Percentiles rank a stretch among this genome's conserved stretches.
These are phyloP conservation scores for Euphorbia lathyris DNA, from an alignment of 345 rosid species.

Conservation along the genomic window DNA sequence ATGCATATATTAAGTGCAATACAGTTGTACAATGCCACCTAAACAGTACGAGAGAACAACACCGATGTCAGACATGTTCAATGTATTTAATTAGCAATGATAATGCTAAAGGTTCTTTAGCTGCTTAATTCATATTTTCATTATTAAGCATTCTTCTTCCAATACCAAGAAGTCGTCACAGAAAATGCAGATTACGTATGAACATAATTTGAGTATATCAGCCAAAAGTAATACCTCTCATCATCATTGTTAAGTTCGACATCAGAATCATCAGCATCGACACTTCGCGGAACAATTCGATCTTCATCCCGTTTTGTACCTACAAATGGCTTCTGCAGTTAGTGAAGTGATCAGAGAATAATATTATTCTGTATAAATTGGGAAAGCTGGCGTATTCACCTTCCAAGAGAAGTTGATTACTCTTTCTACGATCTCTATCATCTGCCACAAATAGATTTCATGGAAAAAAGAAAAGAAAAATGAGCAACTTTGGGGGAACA, in stretches of 20 bases:
- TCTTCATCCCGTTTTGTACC: slow-evolving; percentile 88
- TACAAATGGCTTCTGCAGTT: slow-evolving; percentile 24
- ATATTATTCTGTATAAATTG: background rate
- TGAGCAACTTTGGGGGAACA: slow-evolving; percentile 3
- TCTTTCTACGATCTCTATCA: slow-evolving; percentile 84
- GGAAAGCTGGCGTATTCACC: slow-evolving; percentile 31
- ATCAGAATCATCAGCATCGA: slow-evolving; percentile 98
- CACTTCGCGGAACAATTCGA: slow-evolving; percentile 70
- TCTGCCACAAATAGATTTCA: slow-evolving; percentile 38
- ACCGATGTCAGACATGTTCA: background rate
- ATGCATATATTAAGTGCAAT: background rate
- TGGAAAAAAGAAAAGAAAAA: background rate
- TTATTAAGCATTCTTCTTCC: too few relatives aligned
- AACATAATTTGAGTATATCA: background rate
- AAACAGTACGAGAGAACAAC: background rate
- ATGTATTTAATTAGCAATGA: background rate
- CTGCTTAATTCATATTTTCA: background rate
- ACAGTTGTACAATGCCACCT: background rate
- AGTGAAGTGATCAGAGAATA: slow-evolving; percentile 17
- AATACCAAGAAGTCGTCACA: background rate
- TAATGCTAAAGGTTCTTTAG: background rate
- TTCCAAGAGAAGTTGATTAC: slow-evolving; percentile 74
- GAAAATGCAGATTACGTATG: background rate
- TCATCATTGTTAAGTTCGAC: slow-evolving; percentile 61
- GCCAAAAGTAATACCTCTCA: slow-evolving; percentile 49